A percentile compares a stretch with the other conserved stretches of the same genome.
These are phyloP conservation scores for Kwoniella europaea DNA, from an alignment of 768 basidiomycete genomes.

Conservation along the genomic window DNA sequence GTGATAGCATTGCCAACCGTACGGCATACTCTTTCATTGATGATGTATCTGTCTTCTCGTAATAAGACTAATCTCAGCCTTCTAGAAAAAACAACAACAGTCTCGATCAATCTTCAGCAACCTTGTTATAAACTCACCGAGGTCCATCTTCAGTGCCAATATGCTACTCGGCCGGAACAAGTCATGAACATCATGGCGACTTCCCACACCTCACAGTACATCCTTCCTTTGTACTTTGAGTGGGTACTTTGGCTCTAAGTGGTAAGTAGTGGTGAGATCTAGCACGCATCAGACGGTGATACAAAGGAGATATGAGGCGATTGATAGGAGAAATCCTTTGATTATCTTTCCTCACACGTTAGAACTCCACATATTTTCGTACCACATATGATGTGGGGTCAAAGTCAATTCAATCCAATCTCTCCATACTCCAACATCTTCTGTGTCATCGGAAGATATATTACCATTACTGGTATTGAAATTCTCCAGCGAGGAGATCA, in stretches of 20 bases:
- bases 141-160: too few relatives aligned
- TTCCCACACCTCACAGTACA: not conserved
- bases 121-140: too few relatives aligned
- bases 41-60: not conserved
- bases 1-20: too few relatives aligned
- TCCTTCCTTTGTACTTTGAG: not conserved
- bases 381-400: not conserved
- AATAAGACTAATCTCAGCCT: not conserved
- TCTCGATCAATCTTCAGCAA: too few relatives aligned
- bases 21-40: not conserved
- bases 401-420: not conserved
- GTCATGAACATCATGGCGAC: not conserved
- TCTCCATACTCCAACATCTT: not conserved
- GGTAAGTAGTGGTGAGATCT: not conserved
- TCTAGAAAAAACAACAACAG: not conserved
- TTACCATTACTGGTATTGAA: not conserved
- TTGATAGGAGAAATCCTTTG: conserved; percentile 4
- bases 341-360: not conserved
- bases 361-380: not conserved
- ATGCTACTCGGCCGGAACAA: not conserved
- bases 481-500: not conserved
- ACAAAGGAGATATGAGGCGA: not conserved
- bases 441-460: not conserved
- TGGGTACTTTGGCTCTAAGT: not conserved
- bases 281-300: not conserved